These are phyloP conservation scores for Fusarium fracticaudum DNA, from an alignment of 2,329 filamentous ascomycete species.

Conservation along the genomic window DNA sequence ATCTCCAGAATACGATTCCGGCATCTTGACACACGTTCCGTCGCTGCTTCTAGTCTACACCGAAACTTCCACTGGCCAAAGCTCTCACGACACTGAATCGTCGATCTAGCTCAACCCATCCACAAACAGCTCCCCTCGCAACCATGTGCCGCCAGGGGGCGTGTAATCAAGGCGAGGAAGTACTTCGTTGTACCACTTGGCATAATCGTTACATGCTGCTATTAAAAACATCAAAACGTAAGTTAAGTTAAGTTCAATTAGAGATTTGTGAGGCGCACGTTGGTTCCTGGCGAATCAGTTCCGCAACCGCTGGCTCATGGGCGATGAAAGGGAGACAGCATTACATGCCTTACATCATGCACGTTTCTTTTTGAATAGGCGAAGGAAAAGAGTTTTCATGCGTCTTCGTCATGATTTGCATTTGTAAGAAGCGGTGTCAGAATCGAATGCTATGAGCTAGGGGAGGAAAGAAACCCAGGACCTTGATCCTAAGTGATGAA, in stretches of 20 bases:
- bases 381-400: not conserved
- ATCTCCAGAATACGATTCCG: not conserved
- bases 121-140: conserved; percentile 28
- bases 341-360: conserved; percentile 21
- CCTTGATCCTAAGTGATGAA: not conserved
- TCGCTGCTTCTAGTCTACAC: conserved; percentile 20
- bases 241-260: conserved; percentile 2
- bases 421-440: conserved; percentile 26
- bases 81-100: conserved; percentile 23
- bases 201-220: not conserved
- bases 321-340: conserved; percentile 8
- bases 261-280: not conserved
- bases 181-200: conserved; percentile 12
- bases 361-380: conserved; percentile 16
- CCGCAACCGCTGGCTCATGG: conserved; percentile 32
- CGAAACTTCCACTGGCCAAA: conserved; percentile 18
- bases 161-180: conserved; percentile 18
- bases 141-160: conserved; percentile 39
- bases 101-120: conserved; percentile 19
- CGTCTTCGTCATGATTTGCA: conserved; percentile 14
- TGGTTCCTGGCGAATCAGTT: conserved; percentile 34
- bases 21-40: conserved; percentile 2
- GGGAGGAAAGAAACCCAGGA: not conserved
- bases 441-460: not conserved
- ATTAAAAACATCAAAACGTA: not conserved